These are phyloP conservation scores for Fusarium vanettenii DNA, from an alignment of 2,329 filamentous ascomycete species.

Conservation along the genomic window DNA sequence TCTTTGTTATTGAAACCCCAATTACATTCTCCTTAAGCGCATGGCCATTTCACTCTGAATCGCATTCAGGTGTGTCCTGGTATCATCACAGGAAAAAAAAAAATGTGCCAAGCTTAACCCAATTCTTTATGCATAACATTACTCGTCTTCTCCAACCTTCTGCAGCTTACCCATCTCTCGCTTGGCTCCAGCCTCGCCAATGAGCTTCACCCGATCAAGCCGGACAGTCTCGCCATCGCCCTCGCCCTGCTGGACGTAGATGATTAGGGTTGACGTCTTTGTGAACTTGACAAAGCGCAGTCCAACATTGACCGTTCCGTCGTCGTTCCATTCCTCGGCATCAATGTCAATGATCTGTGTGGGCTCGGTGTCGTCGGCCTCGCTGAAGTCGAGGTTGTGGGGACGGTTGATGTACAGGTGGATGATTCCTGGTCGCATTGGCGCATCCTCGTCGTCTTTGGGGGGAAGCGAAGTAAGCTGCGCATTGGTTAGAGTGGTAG, in stretches of 20 bases:
- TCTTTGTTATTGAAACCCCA: slow-evolving; percentile 37
- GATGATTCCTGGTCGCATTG: slow-evolving; percentile 84
- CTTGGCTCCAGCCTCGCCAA: slow-evolving; percentile 93
- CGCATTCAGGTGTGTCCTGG: not conserved
- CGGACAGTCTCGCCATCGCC: slow-evolving; percentile 87
- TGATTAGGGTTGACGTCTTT: slow-evolving; percentile 84
- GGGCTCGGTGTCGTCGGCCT: slow-evolving; percentile 86
- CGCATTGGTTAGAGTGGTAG: slow-evolving; percentile 45
- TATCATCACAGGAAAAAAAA: slow-evolving; percentile 1
- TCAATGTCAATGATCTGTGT: slow-evolving; percentile 84
- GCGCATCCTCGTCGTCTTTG: slow-evolving; percentile 77
- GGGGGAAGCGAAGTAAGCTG: slow-evolving; percentile 86
- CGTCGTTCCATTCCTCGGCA: slow-evolving; percentile 82
- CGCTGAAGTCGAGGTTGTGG: slow-evolving; percentile 93
- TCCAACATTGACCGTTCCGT: slow-evolving; percentile 77
- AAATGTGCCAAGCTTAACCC: not conserved
- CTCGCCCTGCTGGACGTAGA: slow-evolving; percentile 91
- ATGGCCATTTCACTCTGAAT: slow-evolving; percentile 23
- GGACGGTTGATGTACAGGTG: slow-evolving; percentile 89
- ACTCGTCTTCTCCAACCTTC: slow-evolving; percentile 86
- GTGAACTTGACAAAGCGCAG: slow-evolving; percentile 98
- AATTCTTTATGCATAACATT: slow-evolving; percentile 36
- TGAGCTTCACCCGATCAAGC: slow-evolving; percentile 80
- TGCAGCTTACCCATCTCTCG: slow-evolving; percentile 93
- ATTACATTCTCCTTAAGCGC: slow-evolving; percentile 13